Percentiles rank a stretch among this genome's conserved stretches.
phyloP scores from a whole-genome alignment of 225 moss, liverwort and hornwort genomes.

The Sphagnum contortum region DNA sequence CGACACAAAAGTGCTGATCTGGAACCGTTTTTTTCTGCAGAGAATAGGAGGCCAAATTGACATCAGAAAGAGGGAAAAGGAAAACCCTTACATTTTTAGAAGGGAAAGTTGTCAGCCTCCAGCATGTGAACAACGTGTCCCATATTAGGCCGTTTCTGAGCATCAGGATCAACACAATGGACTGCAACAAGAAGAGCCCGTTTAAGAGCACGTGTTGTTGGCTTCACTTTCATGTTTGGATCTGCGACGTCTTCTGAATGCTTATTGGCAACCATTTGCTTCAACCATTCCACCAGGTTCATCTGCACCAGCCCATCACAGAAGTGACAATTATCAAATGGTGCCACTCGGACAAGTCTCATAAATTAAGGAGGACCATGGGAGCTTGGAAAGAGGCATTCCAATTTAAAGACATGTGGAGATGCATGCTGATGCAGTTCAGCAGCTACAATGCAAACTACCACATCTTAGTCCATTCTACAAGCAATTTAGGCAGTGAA shows the following conservation, averaged over 20 bases:
- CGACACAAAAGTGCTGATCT: neutral
- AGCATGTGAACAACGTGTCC: constrained; percentile 99
- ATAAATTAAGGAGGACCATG: too few species aligned
- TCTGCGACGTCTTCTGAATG: constrained; percentile 99
- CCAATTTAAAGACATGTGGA: too few species aligned
- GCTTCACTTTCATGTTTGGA: constrained; percentile 88
- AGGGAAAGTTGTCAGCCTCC: constrained; percentile 96
- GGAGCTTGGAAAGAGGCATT: too few species aligned
- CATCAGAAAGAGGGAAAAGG: too few species aligned
- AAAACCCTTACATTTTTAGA: constrained; percentile 5
- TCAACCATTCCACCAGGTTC: constrained; percentile 97
- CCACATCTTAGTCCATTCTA: neutral
- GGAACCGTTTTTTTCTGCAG: too few species aligned
- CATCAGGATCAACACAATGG: constrained; percentile 96
- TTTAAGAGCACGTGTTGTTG: constrained; percentile 91
- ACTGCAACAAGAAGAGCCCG: constrained; percentile 92
- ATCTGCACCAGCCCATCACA: constrained; percentile 35
- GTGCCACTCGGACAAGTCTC: too few species aligned
- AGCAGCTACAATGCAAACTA: too few species aligned
- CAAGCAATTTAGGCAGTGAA: too few species aligned
- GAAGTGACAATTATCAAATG: too few species aligned
- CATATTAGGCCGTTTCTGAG: constrained; percentile 96
- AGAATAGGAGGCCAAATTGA: too few species aligned
- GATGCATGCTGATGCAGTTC: too few species aligned
- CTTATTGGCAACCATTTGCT: constrained; percentile 98